Base-by-base conservation (phyloP, 495 filamentous ascomycete species). In the Aspergillus campestris region DNA sequence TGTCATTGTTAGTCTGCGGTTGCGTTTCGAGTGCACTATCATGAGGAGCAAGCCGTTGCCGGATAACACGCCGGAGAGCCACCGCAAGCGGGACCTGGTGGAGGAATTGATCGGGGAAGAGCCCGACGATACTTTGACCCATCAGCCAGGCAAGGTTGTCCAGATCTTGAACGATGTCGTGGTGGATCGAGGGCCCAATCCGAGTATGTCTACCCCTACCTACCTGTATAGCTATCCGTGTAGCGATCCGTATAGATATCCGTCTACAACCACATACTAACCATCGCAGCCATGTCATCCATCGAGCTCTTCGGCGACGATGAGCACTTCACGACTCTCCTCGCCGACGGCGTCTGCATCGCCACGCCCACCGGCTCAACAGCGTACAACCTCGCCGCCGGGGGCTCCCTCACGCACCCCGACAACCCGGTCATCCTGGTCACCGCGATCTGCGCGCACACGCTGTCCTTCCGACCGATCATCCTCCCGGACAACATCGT, bases 341-440 rank as follows among this genome's bases (percentile, higher is more conserved):
- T 86, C 49, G 87, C 87, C 27, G 88, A 96, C 62, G 89, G 89
- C 11, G 72, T 95, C 37, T 95, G 89, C 65, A 83, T 96, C 36
- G 84, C 88, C 7, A 95, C 87, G 14, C 91, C 89, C 13, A 95
- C 88, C 0, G 92, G 92, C 32, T 92, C 86, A 10, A 98, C 92
- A 35, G 92, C 92, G 11, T 98, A 98, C 70, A 97, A 96, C 56
- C 86, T 98, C 33, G 91, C 91, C 0, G 92, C 94, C 10, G 94
- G 94, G 9, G 92, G 92, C 12, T 92, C 89, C 5, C 78, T 98
- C 15, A 95, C 90, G 48, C 92, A 98, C 54, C 92, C 92, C 0
- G 94, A 97, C 45, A 97, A 97, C 59, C 92, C 92, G 0, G 89
- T 97, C 34, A 94, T 98, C 62, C 81, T 98, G 2, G 78, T 98